Percentiles rank a stretch among this genome's conserved stretches.
Evolutionary conservation across 345 rosid genomes (phyloP).

Genomic region (Sonneratia alba): DNA sequence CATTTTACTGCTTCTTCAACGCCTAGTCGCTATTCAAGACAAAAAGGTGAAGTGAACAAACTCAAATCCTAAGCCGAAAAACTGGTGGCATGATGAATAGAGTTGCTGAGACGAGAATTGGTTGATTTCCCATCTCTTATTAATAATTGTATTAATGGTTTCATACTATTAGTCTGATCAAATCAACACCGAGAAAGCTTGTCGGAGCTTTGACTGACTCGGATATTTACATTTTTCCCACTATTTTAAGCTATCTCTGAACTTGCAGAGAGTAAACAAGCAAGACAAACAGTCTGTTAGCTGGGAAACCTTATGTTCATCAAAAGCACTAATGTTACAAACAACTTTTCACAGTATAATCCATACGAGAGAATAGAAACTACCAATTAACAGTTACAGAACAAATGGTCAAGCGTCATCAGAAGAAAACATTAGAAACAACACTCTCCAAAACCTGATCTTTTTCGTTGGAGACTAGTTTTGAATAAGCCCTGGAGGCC

Average conservation of each 20-base stretch:
- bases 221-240: too few species aligned
- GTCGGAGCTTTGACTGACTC: too few species aligned
- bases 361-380: not conserved
- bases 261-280: not conserved
- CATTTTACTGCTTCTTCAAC: not conserved
- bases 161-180: not conserved
- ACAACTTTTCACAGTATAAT: not conserved
- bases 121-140: not conserved
- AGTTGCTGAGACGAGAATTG: not conserved
- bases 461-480: not conserved
- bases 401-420: constrained; percentile 2
- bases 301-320: not conserved
- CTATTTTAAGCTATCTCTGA: too few species aligned
- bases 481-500: not conserved
- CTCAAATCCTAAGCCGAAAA: not conserved
- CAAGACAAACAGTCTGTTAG: not conserved
- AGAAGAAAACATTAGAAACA: not conserved
- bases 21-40: not conserved
- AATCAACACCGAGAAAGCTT: not conserved
- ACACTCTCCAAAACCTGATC: not conserved
- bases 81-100: not conserved
- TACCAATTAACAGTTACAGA: not conserved
- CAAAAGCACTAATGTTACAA: not conserved
- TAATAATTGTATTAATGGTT: too few species aligned
- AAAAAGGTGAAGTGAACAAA: not conserved